These are phyloP conservation scores for Boletus insuetus DNA, from an alignment of 768 basidiomycete genomes.

Conservation along the genomic window DNA sequence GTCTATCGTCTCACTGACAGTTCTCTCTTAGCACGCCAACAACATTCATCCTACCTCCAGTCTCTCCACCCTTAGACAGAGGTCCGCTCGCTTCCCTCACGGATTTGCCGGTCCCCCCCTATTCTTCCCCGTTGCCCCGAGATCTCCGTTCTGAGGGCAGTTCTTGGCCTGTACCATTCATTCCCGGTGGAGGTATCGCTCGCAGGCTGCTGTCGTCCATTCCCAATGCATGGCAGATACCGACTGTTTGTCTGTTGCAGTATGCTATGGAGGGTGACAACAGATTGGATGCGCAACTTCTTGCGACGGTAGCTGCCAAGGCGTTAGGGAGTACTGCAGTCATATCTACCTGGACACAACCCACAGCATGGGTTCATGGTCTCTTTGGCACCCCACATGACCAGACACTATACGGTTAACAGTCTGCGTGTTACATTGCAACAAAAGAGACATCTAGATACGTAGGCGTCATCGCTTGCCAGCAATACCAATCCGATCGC, in stretches of 20 bases:
- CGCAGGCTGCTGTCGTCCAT: constrained; percentile 62
- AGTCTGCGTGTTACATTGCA: background rate
- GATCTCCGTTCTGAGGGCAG: constrained; percentile 26
- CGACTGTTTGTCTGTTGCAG: constrained; percentile 60
- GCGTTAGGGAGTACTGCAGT: constrained; percentile 39
- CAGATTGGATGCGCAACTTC: constrained; percentile 60
- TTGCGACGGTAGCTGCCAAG: constrained; percentile 54
- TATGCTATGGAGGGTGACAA: constrained; percentile 87
- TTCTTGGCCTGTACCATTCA: constrained; percentile 54
- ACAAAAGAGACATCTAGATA: constrained; percentile 1
- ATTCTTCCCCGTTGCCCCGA: constrained; percentile 48
- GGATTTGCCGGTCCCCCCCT: constrained; percentile 50
- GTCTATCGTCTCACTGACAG: constrained; percentile 1
- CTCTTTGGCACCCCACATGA: constrained; percentile 75
- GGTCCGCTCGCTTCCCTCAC: constrained; percentile 44
- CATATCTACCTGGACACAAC: constrained; percentile 51
- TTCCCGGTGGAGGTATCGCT: constrained; percentile 77
- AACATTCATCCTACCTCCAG: constrained; percentile 49
- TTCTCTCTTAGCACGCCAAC: constrained; percentile 54
- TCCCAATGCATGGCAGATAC: constrained; percentile 47
- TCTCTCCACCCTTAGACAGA: constrained; percentile 42
- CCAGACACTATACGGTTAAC: constrained; percentile 66
- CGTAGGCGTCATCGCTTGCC: constrained; percentile 50
- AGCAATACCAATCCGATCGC: constrained; percentile 53
- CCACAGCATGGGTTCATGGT: constrained; percentile 56